These are phyloP conservation scores for Coemansia sp. DNA, from an alignment of 192 early-diverging fungal genomes.

Conservation along the genomic window DNA sequence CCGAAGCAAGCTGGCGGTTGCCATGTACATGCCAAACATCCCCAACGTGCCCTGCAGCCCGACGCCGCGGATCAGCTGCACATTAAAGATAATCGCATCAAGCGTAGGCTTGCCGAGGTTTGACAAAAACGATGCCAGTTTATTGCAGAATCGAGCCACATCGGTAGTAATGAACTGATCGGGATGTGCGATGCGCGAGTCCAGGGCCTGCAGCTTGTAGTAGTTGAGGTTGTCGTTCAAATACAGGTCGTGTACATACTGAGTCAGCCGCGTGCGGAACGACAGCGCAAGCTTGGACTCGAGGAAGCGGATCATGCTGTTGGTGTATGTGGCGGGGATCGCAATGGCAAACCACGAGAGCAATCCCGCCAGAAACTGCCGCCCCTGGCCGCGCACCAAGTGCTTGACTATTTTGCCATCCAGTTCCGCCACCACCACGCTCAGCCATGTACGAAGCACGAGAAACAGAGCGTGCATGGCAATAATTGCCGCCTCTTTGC, in stretches of 20 bases:
- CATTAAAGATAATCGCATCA: constrained; percentile 91
- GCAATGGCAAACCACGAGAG: constrained; percentile 92
- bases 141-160: constrained; percentile 86
- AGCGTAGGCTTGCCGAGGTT: constrained; percentile 94
- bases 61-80: constrained; percentile 81
- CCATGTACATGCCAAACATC: constrained; percentile 75
- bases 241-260: constrained; percentile 86
- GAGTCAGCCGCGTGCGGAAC: constrained; percentile 84
- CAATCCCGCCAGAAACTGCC: constrained; percentile 73
- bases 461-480: constrained; percentile 82
- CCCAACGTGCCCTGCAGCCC: constrained; percentile 81
- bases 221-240: constrained; percentile 85
- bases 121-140: constrained; percentile 82
- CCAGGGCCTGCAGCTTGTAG: constrained; percentile 89
- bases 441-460: constrained; percentile 86
- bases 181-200: constrained; percentile 83
- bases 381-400: constrained; percentile 81
- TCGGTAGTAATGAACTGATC: constrained; percentile 91
- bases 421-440: constrained; percentile 86
- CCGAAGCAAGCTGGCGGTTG: constrained; percentile 76
- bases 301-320: constrained; percentile 80
- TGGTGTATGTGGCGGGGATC: constrained; percentile 94
- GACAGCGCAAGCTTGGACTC: constrained; percentile 66
- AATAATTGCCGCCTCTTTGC: constrained; percentile 80
- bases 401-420: constrained; percentile 95